Evolutionary conservation across 768 basidiomycete species (phyloP), one percentile per base, ranked within the genome.

Genomic region (Lentinula edodes): DNA sequence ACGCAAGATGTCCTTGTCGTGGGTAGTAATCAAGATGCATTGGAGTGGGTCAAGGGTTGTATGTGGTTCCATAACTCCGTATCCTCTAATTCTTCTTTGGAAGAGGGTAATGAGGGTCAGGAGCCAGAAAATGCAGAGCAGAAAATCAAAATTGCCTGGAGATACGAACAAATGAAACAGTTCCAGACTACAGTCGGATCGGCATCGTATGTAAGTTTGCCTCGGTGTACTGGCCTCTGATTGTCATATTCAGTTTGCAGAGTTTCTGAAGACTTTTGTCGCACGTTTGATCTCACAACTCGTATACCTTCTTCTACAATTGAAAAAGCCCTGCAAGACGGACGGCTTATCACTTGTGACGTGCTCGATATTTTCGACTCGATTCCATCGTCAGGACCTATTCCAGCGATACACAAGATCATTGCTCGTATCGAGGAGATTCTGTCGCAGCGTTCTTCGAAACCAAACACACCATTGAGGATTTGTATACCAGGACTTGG

Each of bases 121-220:
- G 75, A 78, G 39, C 53, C 38, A 38, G 70, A 71, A 16, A 73
- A 74, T 12, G 73, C 73, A 32, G 81, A 76, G 45, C 79, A 84
- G 32, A 87, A 86, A 67, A 90, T 95, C 65, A 96, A 91, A 76
- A 98, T 99, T 67, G 97, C 97, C 35, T 99, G 97, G 92, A 83
- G 97, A 69, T 99, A 99, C 73, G 93, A 93, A 68, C 82, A 87
- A 61, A 91, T 98, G 91, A 91, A 89, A 75, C 87, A 81, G 74
- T 96, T 97, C 72, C 85, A 92, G 75, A 97, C 95, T 4, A 93
- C 92, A 2, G 86, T 94, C 20, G 70, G 78, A 41, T 60, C 59
- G 35, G 42, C 74, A 64, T 74, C 75, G 79, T 83, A 79, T 71
- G 84, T 83, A 62, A 68, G 70, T 72, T 69, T 62, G 28, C 41